Evolutionary conservation across 1,139 yeast species (phyloP).

Genomic region (Arxiozyma heterogenica): DNA sequence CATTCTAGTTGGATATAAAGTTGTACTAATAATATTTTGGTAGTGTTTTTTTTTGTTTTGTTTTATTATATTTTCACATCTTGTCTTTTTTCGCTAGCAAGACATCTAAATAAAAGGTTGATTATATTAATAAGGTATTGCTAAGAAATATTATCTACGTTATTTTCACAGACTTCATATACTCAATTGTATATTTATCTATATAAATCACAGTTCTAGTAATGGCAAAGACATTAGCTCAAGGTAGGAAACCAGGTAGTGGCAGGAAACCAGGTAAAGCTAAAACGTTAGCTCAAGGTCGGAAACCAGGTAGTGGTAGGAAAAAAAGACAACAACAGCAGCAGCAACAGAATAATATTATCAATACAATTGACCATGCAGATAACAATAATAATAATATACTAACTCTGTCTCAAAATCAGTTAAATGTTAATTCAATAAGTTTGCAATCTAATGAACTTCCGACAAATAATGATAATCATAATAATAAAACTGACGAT

Average conservation of each 20-base stretch:
- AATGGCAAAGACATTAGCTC: constrained; percentile 35
- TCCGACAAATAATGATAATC: background rate
- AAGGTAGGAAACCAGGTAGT: constrained; percentile 35
- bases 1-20: background rate
- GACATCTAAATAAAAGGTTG: background rate
- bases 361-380: background rate
- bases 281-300: constrained; percentile 34
- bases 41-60: too few relatives aligned
- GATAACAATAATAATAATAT: background rate
- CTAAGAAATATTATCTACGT: too few relatives aligned
- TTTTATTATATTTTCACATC: too few relatives aligned
- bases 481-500: background rate
- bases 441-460: constrained; percentile 1
- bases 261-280: constrained; percentile 36
- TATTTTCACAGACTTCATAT: background rate
- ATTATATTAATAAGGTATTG: background rate
- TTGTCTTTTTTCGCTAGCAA: background rate
- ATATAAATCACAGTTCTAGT: background rate
- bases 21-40: background rate
- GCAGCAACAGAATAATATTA: background rate
- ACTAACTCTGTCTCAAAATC: background rate
- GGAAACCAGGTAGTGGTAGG: constrained; percentile 35
- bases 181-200: background rate
- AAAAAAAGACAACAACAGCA: constrained; percentile 23
- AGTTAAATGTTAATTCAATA: constrained; percentile 1